These are phyloP conservation scores for Pinguiococcus pyrenoidosus DNA, from an alignment of 108 stramenopile species.

Conservation along the genomic window DNA sequence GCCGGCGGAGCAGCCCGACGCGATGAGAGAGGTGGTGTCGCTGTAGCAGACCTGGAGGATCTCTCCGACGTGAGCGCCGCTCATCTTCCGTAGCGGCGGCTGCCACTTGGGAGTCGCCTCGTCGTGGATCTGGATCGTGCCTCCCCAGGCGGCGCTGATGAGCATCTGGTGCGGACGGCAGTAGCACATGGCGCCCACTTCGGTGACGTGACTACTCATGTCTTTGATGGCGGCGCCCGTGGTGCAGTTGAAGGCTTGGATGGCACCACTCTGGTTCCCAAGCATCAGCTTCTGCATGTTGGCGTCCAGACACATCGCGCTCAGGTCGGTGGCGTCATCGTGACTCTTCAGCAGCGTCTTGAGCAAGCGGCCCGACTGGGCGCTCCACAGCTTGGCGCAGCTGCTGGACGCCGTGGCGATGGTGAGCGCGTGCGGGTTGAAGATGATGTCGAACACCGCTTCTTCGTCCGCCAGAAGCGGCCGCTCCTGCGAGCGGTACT, in stretches of 20 bases:
- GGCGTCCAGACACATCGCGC: conserved; percentile 20
- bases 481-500: conserved; percentile 10
- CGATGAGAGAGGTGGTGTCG: conserved; percentile 5
- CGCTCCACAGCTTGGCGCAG: conserved; percentile 11
- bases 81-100: conserved; percentile 3
- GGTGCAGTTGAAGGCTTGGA: conserved; percentile 6
- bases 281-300: conserved; percentile 22
- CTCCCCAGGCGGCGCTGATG: conserved; percentile 10
- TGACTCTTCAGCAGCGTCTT: background rate
- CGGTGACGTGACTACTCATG: conserved; percentile 8
- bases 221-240: conserved; percentile 16
- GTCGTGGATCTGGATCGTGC: conserved; percentile 4
- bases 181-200: conserved; percentile 9
- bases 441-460: background rate
- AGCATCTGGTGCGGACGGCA: conserved; percentile 14
- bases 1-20: conserved; percentile 3
- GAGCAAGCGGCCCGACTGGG: conserved; percentile 2
- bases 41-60: conserved; percentile 9
- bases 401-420: conserved; percentile 1
- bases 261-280: conserved; percentile 19
- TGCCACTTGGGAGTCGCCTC: conserved; percentile 4
- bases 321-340: conserved; percentile 14
- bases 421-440: conserved; percentile 9
- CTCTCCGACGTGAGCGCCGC: conserved; percentile 6
- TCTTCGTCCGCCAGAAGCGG: conserved; percentile 7